A percentile compares a stretch with the other conserved stretches of the same genome.
Evolutionary conservation across 106 monocot species (phyloP).

Genomic region (Hemerocallis citrina): DNA sequence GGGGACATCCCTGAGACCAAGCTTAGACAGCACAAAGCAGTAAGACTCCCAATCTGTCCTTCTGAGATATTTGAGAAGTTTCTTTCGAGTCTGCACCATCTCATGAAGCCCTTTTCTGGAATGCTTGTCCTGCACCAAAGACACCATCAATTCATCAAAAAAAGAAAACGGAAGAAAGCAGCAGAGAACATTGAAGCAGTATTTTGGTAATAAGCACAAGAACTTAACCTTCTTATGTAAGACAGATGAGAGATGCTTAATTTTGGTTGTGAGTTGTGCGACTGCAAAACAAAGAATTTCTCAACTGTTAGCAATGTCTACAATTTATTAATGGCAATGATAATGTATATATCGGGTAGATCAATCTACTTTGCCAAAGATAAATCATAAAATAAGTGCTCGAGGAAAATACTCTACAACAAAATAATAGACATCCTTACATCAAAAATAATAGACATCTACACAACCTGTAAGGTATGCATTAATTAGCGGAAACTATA

Average conservation of each 20-base stretch:
- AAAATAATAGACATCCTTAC: too few relatives aligned
- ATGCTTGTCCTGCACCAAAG: slow-evolving; percentile 70
- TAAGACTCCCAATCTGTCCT: slow-evolving; percentile 99
- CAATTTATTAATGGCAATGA: too few relatives aligned
- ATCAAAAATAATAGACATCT: too few relatives aligned
- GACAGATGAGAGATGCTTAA: slow-evolving; percentile 76
- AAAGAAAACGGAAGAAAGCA: background rate
- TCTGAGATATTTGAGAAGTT: slow-evolving; percentile 82
- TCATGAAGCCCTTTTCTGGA: slow-evolving; percentile 78
- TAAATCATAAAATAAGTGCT: too few relatives aligned
- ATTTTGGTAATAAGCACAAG: too few relatives aligned
- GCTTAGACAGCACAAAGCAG: slow-evolving; percentile 69
- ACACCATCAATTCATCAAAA: background rate
- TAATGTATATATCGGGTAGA: too few relatives aligned
- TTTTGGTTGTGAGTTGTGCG: slow-evolving; percentile 90
- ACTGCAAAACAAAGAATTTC: slow-evolving; percentile 59
- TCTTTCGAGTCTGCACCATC: slow-evolving; percentile 92
- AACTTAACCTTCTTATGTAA: slow-evolving; percentile 66
- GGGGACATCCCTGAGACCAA: slow-evolving; percentile 62
- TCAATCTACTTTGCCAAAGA: too few relatives aligned
- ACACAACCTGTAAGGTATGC: too few relatives aligned
- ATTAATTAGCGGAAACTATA: too few relatives aligned
- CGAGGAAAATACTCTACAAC: too few relatives aligned
- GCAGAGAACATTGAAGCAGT: too few relatives aligned
- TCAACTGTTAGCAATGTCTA: too few relatives aligned